Evolutionary conservation across 257 asterid genomes (phyloP).

Genomic region (Solanum commersonii): DNA sequence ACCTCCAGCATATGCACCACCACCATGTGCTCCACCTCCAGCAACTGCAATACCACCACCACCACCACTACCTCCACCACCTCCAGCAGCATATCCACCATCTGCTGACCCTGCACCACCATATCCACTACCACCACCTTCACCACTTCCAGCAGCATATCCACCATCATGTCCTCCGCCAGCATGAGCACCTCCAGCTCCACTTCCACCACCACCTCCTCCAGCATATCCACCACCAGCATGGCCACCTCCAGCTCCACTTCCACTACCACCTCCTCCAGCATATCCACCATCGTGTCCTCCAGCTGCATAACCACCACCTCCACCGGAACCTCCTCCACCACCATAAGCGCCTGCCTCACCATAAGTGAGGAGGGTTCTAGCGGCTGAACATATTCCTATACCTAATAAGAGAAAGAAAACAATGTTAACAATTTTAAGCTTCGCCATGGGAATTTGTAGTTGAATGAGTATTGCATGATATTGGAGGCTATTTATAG

Average conservation of each 20-base stretch:
- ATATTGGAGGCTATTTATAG: constrained; percentile 13
- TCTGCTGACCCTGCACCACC: constrained; percentile 8
- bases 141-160: constrained; percentile 13
- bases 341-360: constrained; percentile 12
- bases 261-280: constrained; percentile 2
- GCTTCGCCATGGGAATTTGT: constrained; percentile 10
- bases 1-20: constrained; percentile 3
- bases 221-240: not conserved
- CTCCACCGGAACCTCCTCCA: not conserved
- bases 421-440: not conserved
- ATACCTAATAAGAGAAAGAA: constrained; percentile 15
- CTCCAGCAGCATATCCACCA: constrained; percentile 30
- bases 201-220: constrained; percentile 8
- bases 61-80: constrained; percentile 7
- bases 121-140: constrained; percentile 19
- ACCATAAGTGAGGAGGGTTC: constrained; percentile 19
- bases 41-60: constrained; percentile 9
- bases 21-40: constrained; percentile 5
- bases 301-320: constrained; percentile 4
- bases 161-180: constrained; percentile 8
- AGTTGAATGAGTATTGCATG: not conserved
- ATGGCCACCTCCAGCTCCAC: constrained; percentile 12
- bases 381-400: constrained; percentile 13
- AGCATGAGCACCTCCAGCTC: constrained; percentile 13
- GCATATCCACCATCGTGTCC: not conserved